phyloP scores from a whole-genome alignment of 2,329 filamentous ascomycete species.

The Fusarium ambrosium region DNA sequence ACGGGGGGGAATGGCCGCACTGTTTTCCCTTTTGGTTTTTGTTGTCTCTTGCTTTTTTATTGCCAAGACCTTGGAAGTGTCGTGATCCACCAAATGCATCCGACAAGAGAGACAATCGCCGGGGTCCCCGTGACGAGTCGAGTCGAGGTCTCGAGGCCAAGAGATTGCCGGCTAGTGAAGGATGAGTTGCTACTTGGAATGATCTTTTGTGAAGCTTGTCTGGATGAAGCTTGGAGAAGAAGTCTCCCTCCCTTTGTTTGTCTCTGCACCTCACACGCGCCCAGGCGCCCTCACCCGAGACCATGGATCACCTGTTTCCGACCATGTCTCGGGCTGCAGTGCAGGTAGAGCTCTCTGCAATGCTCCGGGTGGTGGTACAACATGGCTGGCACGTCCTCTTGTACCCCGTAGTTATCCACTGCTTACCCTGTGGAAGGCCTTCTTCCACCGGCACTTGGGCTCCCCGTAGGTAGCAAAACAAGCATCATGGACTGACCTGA shows the following conservation, averaged over 20 bases:
- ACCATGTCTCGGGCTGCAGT: neutral
- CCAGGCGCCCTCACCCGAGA: neutral
- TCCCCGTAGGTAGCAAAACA: neutral
- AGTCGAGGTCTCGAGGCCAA: neutral
- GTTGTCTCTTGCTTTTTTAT: conserved; percentile 1
- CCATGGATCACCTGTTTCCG: neutral
- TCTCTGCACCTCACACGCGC: neutral
- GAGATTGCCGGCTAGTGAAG: neutral
- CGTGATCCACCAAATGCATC: conserved; percentile 8
- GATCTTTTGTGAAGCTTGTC: conserved; percentile 5
- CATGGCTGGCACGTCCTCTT: neutral
- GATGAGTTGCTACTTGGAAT: conserved; percentile 6
- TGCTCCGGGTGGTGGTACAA: conserved; percentile 2
- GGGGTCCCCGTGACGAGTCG: conserved; percentile 4
- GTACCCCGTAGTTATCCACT: neutral
- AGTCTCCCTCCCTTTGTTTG: neutral
- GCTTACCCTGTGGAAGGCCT: neutral
- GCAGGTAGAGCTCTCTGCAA: neutral
- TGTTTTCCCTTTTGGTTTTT: conserved; percentile 22
- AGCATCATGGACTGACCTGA: neutral
- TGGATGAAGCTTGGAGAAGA: neutral
- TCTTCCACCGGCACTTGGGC: conserved; percentile 4
- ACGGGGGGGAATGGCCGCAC: conserved; percentile 15
- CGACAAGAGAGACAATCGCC: neutral
- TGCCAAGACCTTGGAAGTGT: conserved; percentile 23